Evolutionary conservation across 305 asterid species (phyloP).

Genomic region (Fraxinus sp.): DNA sequence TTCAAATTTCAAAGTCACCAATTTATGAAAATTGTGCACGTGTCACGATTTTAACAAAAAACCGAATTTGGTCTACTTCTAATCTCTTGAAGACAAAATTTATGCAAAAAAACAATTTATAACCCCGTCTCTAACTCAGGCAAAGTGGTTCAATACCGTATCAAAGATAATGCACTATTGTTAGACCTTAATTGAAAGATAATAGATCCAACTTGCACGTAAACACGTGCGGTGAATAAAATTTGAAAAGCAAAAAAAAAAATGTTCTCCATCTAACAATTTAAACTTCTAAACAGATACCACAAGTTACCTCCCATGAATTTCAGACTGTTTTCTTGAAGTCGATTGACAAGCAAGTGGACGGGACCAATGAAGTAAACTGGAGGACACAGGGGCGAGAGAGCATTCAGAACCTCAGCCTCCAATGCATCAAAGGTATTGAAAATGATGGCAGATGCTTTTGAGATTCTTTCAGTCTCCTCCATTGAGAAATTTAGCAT

Average conservation of each 20-base stretch:
- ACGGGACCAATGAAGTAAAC: constrained; percentile 35
- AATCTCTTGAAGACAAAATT: background rate
- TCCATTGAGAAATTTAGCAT: constrained; percentile 24
- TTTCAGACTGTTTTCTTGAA: constrained; percentile 19
- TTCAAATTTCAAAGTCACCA: background rate
- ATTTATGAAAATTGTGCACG: background rate
- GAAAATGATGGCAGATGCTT: constrained; percentile 38
- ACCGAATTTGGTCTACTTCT: background rate
- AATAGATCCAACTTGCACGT: background rate
- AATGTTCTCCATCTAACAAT: background rate
- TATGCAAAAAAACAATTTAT: background rate
- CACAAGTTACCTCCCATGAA: constrained; percentile 13
- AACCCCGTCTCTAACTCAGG: background rate
- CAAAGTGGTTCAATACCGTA: background rate
- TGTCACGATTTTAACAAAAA: background rate
- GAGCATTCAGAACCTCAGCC: constrained; percentile 14
- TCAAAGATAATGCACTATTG: background rate
- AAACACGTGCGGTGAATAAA: background rate
- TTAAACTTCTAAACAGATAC: background rate
- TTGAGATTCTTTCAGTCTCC: constrained; percentile 8
- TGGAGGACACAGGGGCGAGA: constrained; percentile 28
- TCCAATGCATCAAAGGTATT: constrained; percentile 48
- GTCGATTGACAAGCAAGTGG: constrained; percentile 18
- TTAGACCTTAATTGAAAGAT: background rate
- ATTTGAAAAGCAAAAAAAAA: background rate